Evolutionary conservation across 352 stramenopile species (phyloP).

Genomic region (Phytophthora colocasiae): DNA sequence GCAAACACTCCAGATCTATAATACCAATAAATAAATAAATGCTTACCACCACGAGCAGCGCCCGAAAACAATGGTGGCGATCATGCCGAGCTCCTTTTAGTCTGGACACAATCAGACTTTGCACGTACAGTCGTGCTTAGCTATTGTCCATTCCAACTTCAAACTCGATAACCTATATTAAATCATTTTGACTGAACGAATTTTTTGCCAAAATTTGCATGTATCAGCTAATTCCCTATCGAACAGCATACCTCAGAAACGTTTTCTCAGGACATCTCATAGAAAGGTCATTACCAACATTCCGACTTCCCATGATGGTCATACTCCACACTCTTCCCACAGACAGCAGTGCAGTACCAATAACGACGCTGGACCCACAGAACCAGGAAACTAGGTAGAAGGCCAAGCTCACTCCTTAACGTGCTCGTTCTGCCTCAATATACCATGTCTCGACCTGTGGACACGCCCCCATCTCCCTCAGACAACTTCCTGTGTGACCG

Average conservation of each 20-base stretch:
- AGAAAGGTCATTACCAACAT: slow-evolving; percentile 1
- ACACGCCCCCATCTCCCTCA: not conserved
- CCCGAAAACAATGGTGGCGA: no score
- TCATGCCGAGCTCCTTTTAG: no score
- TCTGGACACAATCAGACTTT: no score
- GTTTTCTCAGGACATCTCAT: not conserved
- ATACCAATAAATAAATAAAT: not conserved
- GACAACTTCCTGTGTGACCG: slow-evolving; percentile 19
- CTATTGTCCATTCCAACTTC: no score
- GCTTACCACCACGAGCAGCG: not conserved
- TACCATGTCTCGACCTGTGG: slow-evolving; percentile 18
- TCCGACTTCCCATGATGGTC: slow-evolving; percentile 1
- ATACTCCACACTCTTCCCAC: not conserved
- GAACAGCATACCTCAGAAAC: not conserved
- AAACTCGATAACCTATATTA: no score
- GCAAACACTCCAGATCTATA: not conserved
- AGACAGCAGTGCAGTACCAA: not conserved
- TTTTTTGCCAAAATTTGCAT: no score
- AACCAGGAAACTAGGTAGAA: not conserved
- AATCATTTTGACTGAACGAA: no score
- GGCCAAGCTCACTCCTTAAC: not conserved
- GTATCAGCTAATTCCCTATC: not conserved
- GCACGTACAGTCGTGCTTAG: no score
- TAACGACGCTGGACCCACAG: slow-evolving; percentile 5
- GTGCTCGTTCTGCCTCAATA: not conserved